These are phyloP conservation scores for Penicillium desertorum DNA, from an alignment of 495 filamentous ascomycete genomes.

Conservation along the genomic window DNA sequence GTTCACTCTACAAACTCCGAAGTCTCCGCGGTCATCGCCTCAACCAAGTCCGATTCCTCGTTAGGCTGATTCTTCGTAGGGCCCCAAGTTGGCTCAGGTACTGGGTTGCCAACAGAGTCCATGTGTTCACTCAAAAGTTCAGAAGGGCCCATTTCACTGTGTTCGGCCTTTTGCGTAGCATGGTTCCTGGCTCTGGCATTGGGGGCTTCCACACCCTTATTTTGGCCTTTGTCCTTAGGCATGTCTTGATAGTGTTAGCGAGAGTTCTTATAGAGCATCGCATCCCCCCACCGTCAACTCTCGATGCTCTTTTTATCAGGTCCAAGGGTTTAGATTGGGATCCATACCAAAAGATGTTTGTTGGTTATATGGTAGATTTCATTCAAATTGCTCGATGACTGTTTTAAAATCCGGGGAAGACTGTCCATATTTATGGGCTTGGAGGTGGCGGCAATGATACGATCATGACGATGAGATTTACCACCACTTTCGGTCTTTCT, in stretches of 20 bases:
- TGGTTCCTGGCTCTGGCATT: background rate
- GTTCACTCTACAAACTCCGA: conserved; percentile 15
- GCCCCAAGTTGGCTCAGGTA: conserved; percentile 34
- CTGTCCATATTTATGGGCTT: conserved; percentile 17
- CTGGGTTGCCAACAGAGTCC: conserved; percentile 36
- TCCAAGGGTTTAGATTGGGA: background rate
- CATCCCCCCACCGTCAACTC: background rate
- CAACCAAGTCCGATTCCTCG: conserved; percentile 30
- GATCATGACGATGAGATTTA: conserved; percentile 31
- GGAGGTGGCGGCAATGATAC: conserved; percentile 27
- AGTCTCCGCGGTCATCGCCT: conserved; percentile 33
- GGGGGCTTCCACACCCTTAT: background rate
- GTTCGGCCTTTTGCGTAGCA: conserved; percentile 4
- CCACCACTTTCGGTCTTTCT: conserved; percentile 23
- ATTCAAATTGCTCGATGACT: background rate
- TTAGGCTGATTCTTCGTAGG: conserved; percentile 15
- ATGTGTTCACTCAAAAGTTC: conserved; percentile 30
- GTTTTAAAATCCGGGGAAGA: background rate
- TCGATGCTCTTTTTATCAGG: background rate
- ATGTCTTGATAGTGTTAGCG: background rate
- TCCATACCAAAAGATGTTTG: background rate
- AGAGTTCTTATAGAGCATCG: background rate
- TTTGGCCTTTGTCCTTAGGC: background rate
- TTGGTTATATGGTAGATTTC: background rate
- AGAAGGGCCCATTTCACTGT: conserved; percentile 27